These are phyloP conservation scores for Backusella tarrabulga DNA, from an alignment of 192 early-diverging fungal species.

Conservation along the genomic window DNA sequence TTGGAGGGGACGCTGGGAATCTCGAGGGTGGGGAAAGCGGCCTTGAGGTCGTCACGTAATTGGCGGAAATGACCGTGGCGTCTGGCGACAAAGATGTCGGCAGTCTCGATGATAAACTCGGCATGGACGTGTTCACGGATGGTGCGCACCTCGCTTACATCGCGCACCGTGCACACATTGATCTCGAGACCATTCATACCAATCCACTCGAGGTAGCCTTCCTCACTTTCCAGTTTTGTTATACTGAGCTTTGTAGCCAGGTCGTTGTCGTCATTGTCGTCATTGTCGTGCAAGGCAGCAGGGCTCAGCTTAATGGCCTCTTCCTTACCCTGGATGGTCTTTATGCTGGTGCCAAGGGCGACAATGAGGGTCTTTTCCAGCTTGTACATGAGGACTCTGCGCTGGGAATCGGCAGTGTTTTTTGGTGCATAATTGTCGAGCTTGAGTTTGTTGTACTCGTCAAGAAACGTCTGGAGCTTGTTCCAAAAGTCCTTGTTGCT, in stretches of 20 bases:
- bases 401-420: conserved; percentile 24
- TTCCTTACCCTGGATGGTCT: conserved; percentile 33
- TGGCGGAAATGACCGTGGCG: conserved; percentile 46
- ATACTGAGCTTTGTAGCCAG: background rate
- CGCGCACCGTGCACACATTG: conserved; percentile 45
- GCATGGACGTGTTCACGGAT: conserved; percentile 43
- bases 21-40: conserved; percentile 43
- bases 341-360: conserved; percentile 28
- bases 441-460: conserved; percentile 46
- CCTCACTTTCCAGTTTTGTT: conserved; percentile 15
- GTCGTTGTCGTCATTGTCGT: background rate
- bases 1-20: conserved; percentile 45
- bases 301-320: conserved; percentile 9
- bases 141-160: conserved; percentile 36
- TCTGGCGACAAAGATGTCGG: conserved; percentile 35
- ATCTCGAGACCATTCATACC: conserved; percentile 39
- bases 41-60: conserved; percentile 39
- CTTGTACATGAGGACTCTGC: conserved; percentile 34
- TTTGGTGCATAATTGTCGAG: conserved; percentile 28
- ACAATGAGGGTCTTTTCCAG: conserved; percentile 30
- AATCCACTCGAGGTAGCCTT: conserved; percentile 14
- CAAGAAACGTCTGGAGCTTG: conserved; percentile 46
- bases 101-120: conserved; percentile 43
- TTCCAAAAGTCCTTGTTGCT: conserved; percentile 41
- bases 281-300: background rate